Conservation (phyloP, 192 early-diverging fungal genomes). For the Entomortierella chlamydospora region DNA sequence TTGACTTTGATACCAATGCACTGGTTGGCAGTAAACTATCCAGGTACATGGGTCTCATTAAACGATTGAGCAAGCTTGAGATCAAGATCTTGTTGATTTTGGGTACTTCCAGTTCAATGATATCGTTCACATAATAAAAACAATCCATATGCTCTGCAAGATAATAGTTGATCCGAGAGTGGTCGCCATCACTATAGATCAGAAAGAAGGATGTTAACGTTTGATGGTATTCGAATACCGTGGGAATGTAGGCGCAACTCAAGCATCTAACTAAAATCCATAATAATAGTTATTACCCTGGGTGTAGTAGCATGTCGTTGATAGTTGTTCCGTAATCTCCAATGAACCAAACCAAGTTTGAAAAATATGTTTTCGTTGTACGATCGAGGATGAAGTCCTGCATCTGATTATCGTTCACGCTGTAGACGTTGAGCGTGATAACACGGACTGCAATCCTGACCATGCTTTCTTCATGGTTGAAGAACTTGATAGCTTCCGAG, state of each 20-base stretch:
- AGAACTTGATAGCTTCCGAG: constrained; percentile 72
- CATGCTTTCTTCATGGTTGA: constrained; percentile 78
- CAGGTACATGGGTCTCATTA: constrained; percentile 54
- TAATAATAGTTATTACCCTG: too few relatives aligned
- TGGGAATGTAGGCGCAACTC: too few relatives aligned
- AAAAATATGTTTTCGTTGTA: constrained; percentile 57
- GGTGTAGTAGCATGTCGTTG: constrained; percentile 48
- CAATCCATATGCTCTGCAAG: constrained; percentile 72
- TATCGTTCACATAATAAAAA: constrained; percentile 73
- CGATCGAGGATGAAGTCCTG: constrained; percentile 57
- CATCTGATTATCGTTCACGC: constrained; percentile 52
- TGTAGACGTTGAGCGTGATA: constrained; percentile 73
- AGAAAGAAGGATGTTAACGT: background rate
- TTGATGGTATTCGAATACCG: too few relatives aligned
- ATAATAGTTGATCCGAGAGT: constrained; percentile 62
- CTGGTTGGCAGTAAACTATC: constrained; percentile 37
- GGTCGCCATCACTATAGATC: constrained; percentile 24
- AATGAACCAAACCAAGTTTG: constrained; percentile 59
- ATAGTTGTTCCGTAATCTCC: constrained; percentile 41
- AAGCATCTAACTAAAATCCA: too few relatives aligned
- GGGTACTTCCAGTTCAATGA: constrained; percentile 63
- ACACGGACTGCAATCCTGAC: constrained; percentile 74
- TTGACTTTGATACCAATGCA: background rate
- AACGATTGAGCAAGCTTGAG: constrained; percentile 41
- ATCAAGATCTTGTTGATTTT: constrained; percentile 65